These are phyloP conservation scores for Magnolia officinalis DNA, from an alignment of 164 flowering plant species.

Conservation along the genomic window DNA sequence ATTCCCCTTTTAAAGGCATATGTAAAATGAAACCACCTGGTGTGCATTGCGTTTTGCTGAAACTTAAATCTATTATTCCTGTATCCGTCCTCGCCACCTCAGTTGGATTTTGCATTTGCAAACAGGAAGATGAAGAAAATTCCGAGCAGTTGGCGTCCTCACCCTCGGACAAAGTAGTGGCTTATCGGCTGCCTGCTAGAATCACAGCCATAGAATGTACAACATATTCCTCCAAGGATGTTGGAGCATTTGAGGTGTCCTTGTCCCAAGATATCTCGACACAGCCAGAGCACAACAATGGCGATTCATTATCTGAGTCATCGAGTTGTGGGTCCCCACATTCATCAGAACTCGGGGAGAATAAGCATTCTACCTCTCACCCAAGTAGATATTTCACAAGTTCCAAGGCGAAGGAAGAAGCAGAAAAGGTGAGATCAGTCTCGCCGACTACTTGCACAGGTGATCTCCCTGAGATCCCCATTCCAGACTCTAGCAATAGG, in stretches of 20 bases:
- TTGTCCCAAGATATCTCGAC: slow-evolving; percentile 25
- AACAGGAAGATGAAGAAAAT: slow-evolving; percentile 38
- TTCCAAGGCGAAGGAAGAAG: slow-evolving; percentile 8
- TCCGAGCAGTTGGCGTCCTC: slow-evolving; percentile 27
- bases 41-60: neutral
- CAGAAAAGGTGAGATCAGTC: slow-evolving; percentile 10
- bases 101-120: neutral
- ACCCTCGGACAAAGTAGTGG: slow-evolving; percentile 13
- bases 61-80: neutral
- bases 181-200: slow-evolving; percentile 15
- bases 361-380: slow-evolving; percentile 13
- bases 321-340: slow-evolving; percentile 27
- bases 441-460: slow-evolving; percentile 20
- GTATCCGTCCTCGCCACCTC: neutral
- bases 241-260: slow-evolving; percentile 12
- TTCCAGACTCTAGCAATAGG: slow-evolving; percentile 23
- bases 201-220: slow-evolving; percentile 21
- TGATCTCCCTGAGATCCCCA: neutral
- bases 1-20: neutral
- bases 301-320: slow-evolving; percentile 22
- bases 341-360: slow-evolving; percentile 28
- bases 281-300: slow-evolving; percentile 20
- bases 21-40: neutral
- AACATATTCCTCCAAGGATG: slow-evolving; percentile 19
- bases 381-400: slow-evolving; percentile 7